Percentiles rank a stretch among this genome's conserved stretches.
Conservation (phyloP, 495 filamentous ascomycete genomes). For the Tuber microsphaerosporum region DNA sequence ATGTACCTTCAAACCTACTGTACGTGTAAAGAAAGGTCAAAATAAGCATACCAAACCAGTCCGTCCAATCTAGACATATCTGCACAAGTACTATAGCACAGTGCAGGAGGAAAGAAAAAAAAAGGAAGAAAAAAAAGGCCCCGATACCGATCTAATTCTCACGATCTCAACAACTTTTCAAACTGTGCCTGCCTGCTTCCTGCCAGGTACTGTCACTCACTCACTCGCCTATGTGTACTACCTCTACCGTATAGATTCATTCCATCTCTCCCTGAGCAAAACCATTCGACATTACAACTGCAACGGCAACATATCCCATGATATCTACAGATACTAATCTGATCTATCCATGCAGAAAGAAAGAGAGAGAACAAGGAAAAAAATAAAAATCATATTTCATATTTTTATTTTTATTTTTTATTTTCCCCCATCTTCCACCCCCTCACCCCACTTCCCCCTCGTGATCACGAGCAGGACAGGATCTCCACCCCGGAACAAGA, state of each 20-base stretch:
- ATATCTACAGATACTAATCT: too few relatives aligned
- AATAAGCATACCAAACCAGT: slow-evolving; percentile 2
- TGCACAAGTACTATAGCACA: background rate
- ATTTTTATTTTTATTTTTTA: background rate
- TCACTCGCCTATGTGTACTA: background rate
- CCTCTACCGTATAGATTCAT: too few relatives aligned
- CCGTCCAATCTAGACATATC: background rate
- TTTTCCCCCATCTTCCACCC: background rate
- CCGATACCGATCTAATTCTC: background rate
- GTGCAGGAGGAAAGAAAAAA: background rate
- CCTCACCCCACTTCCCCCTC: background rate
- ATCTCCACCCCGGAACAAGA: too few relatives aligned
- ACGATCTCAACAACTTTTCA: background rate
- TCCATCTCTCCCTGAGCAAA: too few relatives aligned
- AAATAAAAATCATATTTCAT: background rate
- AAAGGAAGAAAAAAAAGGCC: background rate
- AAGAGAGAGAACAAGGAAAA: background rate
- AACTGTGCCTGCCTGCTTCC: background rate
- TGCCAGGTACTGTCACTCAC: background rate
- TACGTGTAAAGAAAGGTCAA: background rate
- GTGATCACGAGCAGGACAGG: background rate
- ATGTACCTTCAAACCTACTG: background rate
- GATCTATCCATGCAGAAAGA: background rate
- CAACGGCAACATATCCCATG: too few relatives aligned
- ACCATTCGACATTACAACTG: too few relatives aligned